Base-by-base conservation (phyloP, 768 basidiomycete species). In the Psilocybe cyanescens region DNA sequence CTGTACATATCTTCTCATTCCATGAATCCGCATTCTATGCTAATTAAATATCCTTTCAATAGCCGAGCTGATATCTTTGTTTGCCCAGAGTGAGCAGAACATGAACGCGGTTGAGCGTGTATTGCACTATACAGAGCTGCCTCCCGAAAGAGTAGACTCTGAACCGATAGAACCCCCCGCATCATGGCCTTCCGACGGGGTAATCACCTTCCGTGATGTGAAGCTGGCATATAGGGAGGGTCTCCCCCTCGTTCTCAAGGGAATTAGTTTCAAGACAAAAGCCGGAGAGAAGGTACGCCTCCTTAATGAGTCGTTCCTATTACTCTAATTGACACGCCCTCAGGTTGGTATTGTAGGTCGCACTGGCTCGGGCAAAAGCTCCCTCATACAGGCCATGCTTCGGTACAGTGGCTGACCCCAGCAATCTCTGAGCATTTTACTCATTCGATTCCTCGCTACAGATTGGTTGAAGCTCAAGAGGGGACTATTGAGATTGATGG, bases 101-200 rank as follows among this genome's bases (percentile, higher is more conserved):
- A 89, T 90, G 83, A 90, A 90, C 65, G 83, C 86, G 0, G 88
- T 88, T 6, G 90, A 91, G 67, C 82, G 90, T 17, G 78, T 91
- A 3, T 73, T 87, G n/a, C 82, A 88, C 53, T 93, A 91, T 72
- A 80, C 83, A 8, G 80, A 88, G 46, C 79, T 95, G 3, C 78
- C 79, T 1, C 62, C 80, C 0, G 91, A 92, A 70, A 87, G 84
- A 8, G 75, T 67, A n/a, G 57, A 72, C 1, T 74, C 14, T 70
- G 70, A 79, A 14, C 46, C 57, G 31, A 51, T 28, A 11, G 85
- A 86, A 58, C 82, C 83, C 14, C 78, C 81, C 0, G 57, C 72
- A 9, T 68, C 77, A 7, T 87, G 85, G 85, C 85, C 85, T 1
- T 68, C 74, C 2, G 65, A 75, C 3, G 91, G 91, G 17, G 66